These are phyloP conservation scores for Perkinsus olseni DNA, from an alignment of 169 alveolate species.

Conservation along the genomic window DNA sequence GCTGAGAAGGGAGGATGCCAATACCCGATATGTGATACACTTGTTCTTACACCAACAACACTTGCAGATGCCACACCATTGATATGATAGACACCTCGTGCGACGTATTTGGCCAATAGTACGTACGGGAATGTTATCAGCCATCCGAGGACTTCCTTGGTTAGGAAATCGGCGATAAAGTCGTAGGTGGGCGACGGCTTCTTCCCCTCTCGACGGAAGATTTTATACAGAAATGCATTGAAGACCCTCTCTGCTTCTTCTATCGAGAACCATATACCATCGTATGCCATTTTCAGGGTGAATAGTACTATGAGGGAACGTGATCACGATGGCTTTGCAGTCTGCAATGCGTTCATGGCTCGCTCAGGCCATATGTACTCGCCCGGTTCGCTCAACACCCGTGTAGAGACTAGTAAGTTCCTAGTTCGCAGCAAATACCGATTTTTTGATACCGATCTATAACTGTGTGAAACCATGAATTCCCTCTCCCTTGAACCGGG, in stretches of 20 bases:
- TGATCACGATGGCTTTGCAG: too few species aligned
- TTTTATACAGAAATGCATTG: background rate
- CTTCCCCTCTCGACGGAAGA: background rate
- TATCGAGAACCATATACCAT: background rate
- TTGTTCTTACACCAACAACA: background rate
- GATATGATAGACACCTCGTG: background rate
- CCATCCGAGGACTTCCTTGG: background rate
- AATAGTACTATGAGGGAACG: too few species aligned
- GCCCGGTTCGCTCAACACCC: too few species aligned
- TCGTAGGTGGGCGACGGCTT: background rate
- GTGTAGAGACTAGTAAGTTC: too few species aligned
- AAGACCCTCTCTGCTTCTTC: background rate
- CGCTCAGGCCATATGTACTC: too few species aligned
- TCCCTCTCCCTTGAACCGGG: too few species aligned
- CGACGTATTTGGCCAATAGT: background rate
- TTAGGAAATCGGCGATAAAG: background rate
- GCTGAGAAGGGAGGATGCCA: background rate
- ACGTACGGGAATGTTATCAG: background rate
- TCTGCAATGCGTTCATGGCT: too few species aligned
- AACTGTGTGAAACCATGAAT: too few species aligned
- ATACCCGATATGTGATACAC: too few species aligned
- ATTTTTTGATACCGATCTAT: too few species aligned
- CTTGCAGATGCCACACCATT: background rate
- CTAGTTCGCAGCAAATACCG: too few species aligned
- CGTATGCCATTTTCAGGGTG: background rate